Evolutionary conservation across 73 alveolate genomes (phyloP).

Genomic region (Paraurostyla sp.): DNA sequence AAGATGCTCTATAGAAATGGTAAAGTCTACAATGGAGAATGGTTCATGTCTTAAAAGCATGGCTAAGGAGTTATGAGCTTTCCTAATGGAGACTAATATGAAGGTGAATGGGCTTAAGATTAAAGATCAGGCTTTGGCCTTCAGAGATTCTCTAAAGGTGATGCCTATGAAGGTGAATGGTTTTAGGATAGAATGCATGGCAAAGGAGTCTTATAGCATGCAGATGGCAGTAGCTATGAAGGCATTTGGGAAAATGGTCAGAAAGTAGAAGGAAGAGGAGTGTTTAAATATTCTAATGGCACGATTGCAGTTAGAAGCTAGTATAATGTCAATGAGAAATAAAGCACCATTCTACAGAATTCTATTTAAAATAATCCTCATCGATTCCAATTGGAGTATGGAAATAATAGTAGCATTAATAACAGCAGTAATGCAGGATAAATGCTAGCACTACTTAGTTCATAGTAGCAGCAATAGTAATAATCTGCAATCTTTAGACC

Average conservation of each 20-base stretch:
- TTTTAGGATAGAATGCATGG: conserved; percentile 68
- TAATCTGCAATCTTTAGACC: conserved; percentile 25
- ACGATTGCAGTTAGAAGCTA: conserved; percentile 61
- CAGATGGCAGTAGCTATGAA: conserved; percentile 63
- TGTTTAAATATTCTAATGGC: conserved; percentile 63
- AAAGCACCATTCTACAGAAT: neutral
- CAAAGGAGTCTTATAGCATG: conserved; percentile 63
- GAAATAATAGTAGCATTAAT: too few relatives aligned
- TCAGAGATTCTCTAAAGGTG: conserved; percentile 87
- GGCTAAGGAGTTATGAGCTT: conserved; percentile 95
- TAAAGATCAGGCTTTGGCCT: conserved; percentile 90
- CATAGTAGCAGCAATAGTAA: too few relatives aligned
- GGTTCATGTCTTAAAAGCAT: conserved; percentile 86
- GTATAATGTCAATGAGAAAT: conserved; percentile 47
- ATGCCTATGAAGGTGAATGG: conserved; percentile 92
- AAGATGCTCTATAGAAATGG: conserved; percentile 54
- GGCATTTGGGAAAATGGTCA: conserved; percentile 67
- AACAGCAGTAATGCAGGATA: too few relatives aligned
- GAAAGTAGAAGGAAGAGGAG: conserved; percentile 61
- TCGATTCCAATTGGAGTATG: too few relatives aligned
- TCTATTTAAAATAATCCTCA: neutral
- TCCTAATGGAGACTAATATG: conserved; percentile 95
- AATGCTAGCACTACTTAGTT: too few relatives aligned
- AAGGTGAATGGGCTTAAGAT: conserved; percentile 93
- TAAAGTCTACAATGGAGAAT: conserved; percentile 83